Percentiles rank a stretch among this genome's conserved stretches.
phyloP scores from a whole-genome alignment of 2,329 filamentous ascomycete genomes.

The Colletotrichum liaoningense region DNA sequence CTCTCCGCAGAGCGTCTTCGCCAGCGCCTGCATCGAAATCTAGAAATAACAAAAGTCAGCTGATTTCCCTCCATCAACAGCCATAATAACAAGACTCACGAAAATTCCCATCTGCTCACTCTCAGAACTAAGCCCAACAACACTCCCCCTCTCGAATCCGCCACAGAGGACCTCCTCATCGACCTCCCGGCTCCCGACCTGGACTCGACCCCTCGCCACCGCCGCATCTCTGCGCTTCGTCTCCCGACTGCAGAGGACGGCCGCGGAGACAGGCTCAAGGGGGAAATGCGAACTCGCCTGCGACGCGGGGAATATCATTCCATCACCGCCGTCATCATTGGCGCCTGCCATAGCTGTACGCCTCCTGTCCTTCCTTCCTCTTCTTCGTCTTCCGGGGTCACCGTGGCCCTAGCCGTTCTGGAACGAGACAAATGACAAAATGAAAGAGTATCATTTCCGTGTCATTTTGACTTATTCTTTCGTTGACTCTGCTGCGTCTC shows the following conservation, averaged over 20 bases:
- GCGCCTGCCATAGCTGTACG: neutral
- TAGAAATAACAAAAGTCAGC: conserved; percentile 35
- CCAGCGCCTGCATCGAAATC: conserved; percentile 63
- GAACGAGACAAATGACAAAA: neutral
- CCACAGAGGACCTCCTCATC: conserved; percentile 59
- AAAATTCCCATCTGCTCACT: conserved; percentile 59
- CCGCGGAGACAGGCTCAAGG: conserved; percentile 57
- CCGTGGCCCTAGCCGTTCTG: neutral
- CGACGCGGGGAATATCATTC: conserved; percentile 34
- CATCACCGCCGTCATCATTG: no score
- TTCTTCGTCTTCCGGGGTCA: neutral
- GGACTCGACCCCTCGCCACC: conserved; percentile 44
- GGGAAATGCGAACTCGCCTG: conserved; percentile 61
- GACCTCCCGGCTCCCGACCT: conserved; percentile 59
- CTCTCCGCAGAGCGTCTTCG: conserved; percentile 48
- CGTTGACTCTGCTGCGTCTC: neutral
- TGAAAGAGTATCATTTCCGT: neutral
- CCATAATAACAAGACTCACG: no score
- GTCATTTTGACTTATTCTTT: neutral
- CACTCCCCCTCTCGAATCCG: conserved; percentile 61
- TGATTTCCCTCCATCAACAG: no score
- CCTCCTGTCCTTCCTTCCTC: neutral
- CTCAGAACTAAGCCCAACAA: conserved; percentile 67
- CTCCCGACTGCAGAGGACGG: conserved; percentile 54
- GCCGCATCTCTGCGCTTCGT: conserved; percentile 47